A percentile compares a stretch with the other conserved stretches of the same genome.
These are phyloP conservation scores for Glycine soja DNA, from an alignment of 306 rosid genomes.

Conservation along the genomic window DNA sequence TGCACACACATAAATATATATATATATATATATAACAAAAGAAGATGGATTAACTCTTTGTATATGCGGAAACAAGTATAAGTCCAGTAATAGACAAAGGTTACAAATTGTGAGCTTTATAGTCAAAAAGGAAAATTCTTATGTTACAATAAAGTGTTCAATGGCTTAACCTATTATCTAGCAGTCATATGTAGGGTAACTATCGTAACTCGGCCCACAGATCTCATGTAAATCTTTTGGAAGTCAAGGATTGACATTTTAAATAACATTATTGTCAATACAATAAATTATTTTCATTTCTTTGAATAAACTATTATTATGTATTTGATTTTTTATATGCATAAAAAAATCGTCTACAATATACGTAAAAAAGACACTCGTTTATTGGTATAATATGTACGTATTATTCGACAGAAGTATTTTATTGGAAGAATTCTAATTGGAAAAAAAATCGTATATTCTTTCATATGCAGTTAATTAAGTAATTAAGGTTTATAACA, in stretches of 20 bases:
- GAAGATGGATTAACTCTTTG: slow-evolving; percentile 35
- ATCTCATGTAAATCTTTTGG: not conserved
- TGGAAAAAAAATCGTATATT: not conserved
- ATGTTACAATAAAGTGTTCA: not conserved
- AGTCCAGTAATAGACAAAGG: slow-evolving; percentile 31
- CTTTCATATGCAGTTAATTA: not conserved
- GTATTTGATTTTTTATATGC: not conserved
- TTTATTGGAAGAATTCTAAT: not conserved
- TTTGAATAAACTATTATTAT: not conserved
- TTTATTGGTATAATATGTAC: not conserved
- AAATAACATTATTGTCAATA: not conserved
- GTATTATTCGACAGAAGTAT: not conserved
- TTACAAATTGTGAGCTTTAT: slow-evolving; percentile 7
- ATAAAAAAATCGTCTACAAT: not conserved
- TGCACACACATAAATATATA: not conserved
- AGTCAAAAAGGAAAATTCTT: slow-evolving; percentile 38
- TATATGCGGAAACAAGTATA: slow-evolving; percentile 49
- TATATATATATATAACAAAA: not conserved
- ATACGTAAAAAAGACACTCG: not conserved
- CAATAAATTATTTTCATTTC: not conserved
- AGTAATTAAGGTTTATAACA: not conserved
- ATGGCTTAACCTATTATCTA: slow-evolving; percentile 1
- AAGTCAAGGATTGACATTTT: slow-evolving; percentile 4
- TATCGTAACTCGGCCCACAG: not conserved
- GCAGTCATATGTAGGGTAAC: slow-evolving; percentile 33